Evolutionary conservation across 306 rosid genomes (phyloP), one percentile per base, ranked within the genome.

Genomic region (Dalbergia cultrata): DNA sequence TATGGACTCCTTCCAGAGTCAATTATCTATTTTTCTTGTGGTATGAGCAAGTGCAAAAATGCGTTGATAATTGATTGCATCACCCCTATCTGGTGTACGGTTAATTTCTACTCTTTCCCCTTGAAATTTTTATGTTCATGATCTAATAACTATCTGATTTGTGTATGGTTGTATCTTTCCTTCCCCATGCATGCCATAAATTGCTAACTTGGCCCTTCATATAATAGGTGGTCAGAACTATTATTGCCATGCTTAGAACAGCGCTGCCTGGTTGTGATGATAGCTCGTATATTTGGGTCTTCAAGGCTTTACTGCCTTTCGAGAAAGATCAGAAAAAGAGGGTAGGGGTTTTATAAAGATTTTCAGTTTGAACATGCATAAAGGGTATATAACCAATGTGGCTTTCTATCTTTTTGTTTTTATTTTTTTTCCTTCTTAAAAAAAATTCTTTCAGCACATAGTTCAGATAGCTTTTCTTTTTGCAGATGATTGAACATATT

Each of bases 301-400:
- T 95, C 88, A 95, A 95, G 92, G 98, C 95, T 74, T 80, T 95
- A 83, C 88, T 95, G 75, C 93, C 94, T 71, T 83, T 85, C 26
- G 99, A 93, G 90, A 95, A 90, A 81, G 99, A 93, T 81, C 86
- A 83, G 70, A 95, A 90, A 82, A 91, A 87, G 82, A 91, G 87
- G 97, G 98, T 91, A 89, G 41, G 9, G 4, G 19, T 59, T 82
- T 75, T 73, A 44, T 76, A 57, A 71, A 26, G 64, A 54, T 66
- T n/a, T 80, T 84, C 62, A 57, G 80, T 79, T 72, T 75, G 44
- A 61, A 22, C 45, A 44, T 70, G 49, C 73, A 5, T 45, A 49
- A 12, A 70, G 58, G 50, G 62, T 54, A 59, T 21, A 26, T 78
- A 21, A 17, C 57, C 63, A 35, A 37, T 57, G 44, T 66, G 75